Evolutionary conservation across 148 eudicot genomes (phyloP).

Genomic region (Camellia granthamiana): DNA sequence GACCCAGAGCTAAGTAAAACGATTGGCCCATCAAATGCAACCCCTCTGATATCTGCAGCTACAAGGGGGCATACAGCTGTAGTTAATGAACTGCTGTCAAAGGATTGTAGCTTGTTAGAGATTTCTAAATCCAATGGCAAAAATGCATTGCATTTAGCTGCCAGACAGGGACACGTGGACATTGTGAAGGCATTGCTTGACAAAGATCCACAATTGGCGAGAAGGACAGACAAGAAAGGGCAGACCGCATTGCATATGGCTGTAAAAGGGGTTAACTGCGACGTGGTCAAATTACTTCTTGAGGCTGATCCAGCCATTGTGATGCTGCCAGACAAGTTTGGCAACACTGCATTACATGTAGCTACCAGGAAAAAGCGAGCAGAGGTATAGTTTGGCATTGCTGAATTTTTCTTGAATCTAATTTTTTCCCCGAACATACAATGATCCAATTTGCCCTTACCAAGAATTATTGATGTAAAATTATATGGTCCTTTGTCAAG

Average conservation of each 20-base stretch:
- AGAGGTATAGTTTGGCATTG: slow-evolving; percentile 39
- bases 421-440: neutral
- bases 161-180: slow-evolving; percentile 73
- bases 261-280: slow-evolving; percentile 75
- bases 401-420: neutral
- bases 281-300: slow-evolving; percentile 75
- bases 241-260: slow-evolving; percentile 93
- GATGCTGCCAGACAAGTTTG: slow-evolving; percentile 80
- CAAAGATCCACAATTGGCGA: slow-evolving; percentile 66
- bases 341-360: slow-evolving; percentile 80
- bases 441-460: neutral
- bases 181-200: slow-evolving; percentile 71
- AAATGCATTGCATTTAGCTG: slow-evolving; percentile 83
- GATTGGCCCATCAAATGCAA: slow-evolving; percentile 60
- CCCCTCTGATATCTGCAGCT: slow-evolving; percentile 82
- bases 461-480: neutral
- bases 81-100: slow-evolving; percentile 64
- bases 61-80: slow-evolving; percentile 69
- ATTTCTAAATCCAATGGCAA: slow-evolving; percentile 74
- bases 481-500: neutral
- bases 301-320: slow-evolving; percentile 79
- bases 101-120: slow-evolving; percentile 66
- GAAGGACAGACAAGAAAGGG: slow-evolving; percentile 76
- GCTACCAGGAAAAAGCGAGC: slow-evolving; percentile 86
- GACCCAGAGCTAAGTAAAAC: slow-evolving; percentile 65